Evolutionary conservation across 345 rosid species (phyloP).

Genomic region (Eucalyptus dawsonii): DNA sequence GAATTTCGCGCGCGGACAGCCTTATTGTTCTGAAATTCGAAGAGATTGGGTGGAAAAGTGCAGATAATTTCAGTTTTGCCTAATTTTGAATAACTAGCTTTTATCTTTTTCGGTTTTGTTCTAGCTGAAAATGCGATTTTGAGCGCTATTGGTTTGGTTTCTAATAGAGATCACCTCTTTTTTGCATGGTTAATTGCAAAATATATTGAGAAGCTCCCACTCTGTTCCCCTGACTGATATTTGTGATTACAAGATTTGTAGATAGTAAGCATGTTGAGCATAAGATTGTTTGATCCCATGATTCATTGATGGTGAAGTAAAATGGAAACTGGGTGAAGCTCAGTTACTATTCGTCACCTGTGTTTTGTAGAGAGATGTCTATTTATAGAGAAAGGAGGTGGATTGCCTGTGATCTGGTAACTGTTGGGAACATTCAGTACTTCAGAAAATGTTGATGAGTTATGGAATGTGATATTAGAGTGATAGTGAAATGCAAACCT

Average conservation of each 20-base stretch:
- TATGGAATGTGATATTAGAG: background rate
- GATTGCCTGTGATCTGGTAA: background rate
- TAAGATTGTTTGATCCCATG: background rate
- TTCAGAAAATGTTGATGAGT: background rate
- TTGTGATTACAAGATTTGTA: background rate
- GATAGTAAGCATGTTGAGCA: background rate
- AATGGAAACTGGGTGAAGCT: background rate
- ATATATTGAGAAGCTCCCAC: background rate
- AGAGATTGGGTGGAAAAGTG: background rate
- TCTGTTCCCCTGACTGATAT: background rate
- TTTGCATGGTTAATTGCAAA: background rate
- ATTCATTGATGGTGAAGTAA: background rate
- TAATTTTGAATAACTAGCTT: background rate
- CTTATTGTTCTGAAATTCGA: background rate
- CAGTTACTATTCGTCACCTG: background rate
- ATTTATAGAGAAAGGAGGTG: background rate
- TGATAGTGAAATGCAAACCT: background rate
- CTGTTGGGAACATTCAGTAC: background rate
- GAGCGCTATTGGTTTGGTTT: background rate
- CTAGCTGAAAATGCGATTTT: background rate
- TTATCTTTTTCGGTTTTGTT: background rate
- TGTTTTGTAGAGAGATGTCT: background rate
- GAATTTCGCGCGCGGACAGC: background rate
- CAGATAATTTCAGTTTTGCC: background rate
- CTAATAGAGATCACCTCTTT: background rate